Percentiles rank a stretch among this genome's conserved stretches.
These are phyloP conservation scores for Scleromitrula shiraiana DNA, from an alignment of 2,329 filamentous ascomycete species.

Conservation along the genomic window DNA sequence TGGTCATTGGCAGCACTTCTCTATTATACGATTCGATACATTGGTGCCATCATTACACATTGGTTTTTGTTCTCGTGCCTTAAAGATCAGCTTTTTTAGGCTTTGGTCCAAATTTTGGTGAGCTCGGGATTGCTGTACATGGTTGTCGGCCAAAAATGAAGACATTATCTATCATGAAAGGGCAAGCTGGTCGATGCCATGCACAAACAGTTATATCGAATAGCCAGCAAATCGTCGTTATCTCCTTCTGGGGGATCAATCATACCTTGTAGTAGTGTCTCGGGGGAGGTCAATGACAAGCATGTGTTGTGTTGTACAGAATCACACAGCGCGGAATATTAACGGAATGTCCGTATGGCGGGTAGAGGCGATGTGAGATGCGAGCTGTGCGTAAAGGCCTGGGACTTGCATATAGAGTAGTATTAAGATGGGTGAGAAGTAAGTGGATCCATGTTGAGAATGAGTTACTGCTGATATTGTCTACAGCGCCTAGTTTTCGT, in stretches of 20 bases:
- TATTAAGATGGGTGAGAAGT: not conserved
- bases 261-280: not conserved
- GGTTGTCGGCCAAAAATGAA: not conserved
- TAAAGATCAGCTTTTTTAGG: not conserved
- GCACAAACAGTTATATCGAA: not conserved
- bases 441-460: too few species aligned
- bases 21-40: not conserved
- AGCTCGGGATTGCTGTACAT: not conserved
- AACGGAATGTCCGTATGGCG: not conserved
- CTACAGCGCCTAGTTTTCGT: too few species aligned
- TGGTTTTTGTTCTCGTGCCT: not conserved
- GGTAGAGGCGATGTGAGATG: not conserved
- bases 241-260: not conserved
- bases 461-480: too few species aligned
- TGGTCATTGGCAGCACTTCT: not conserved
- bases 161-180: not conserved
- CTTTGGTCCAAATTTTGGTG: not conserved
- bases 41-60: not conserved
- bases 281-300: not conserved
- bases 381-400: not conserved
- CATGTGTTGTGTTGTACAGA: not conserved
- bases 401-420: not conserved
- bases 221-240: not conserved
- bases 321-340: not conserved
- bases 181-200: not conserved